A percentile compares a stretch with the other conserved stretches of the same genome.
Conservation (phyloP, 306 rosid genomes). For the Herpetospermum pedunculosum region DNA sequence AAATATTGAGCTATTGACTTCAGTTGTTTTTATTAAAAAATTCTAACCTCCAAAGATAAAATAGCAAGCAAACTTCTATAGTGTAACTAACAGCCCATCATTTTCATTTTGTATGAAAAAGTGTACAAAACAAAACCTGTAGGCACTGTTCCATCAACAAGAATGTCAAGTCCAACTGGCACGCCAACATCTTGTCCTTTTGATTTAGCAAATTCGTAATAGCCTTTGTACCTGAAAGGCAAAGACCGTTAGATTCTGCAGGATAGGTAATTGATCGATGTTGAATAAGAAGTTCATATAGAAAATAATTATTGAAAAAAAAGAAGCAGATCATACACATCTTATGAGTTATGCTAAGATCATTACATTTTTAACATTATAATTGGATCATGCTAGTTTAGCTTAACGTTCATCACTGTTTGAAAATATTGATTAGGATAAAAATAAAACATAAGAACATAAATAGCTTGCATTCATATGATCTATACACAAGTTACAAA, state of each 20-base stretch:
- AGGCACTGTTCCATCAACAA: conserved; percentile 89
- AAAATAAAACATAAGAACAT: background rate
- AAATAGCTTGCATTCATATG: background rate
- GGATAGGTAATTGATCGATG: background rate
- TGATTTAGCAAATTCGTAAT: conserved; percentile 47
- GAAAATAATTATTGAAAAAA: background rate
- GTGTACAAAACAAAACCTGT: conserved; percentile 40
- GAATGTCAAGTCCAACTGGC: conserved; percentile 79
- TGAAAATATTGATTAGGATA: background rate
- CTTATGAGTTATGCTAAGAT: background rate
- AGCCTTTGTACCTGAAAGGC: conserved; percentile 79
- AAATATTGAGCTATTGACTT: background rate
- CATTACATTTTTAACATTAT: background rate
- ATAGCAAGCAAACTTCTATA: background rate
- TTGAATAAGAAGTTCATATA: background rate
- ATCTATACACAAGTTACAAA: background rate
- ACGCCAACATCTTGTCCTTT: conserved; percentile 48
- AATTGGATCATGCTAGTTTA: background rate
- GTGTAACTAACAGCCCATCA: conserved; percentile 1
- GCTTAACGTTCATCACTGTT: background rate
- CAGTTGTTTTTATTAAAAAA: background rate
- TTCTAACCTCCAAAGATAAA: background rate
- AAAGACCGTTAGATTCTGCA: conserved; percentile 8
- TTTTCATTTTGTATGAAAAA: background rate
- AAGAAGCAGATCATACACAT: background rate